phyloP scores from a whole-genome alignment of 208 protist species.

The Leptomonas pyrrhocoris region DNA sequence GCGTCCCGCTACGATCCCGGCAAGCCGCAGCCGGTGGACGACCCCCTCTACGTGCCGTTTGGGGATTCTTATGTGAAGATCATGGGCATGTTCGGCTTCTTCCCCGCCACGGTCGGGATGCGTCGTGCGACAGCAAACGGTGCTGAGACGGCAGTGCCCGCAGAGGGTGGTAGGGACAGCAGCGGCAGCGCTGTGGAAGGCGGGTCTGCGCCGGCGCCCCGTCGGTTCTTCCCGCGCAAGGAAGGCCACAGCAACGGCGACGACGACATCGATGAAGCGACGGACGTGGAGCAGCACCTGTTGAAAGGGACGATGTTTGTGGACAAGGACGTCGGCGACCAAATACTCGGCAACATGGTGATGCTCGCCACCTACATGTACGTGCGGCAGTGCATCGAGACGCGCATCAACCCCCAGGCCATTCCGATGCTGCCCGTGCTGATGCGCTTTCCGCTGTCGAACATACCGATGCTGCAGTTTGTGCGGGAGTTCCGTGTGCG shows the following conservation, averaged over 20 bases:
- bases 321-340: constrained; percentile 82
- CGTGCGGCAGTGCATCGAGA: constrained; percentile 74
- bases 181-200: neutral
- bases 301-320: constrained; percentile 86
- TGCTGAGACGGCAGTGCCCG: neutral
- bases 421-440: constrained; percentile 72
- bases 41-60: constrained; percentile 59
- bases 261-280: constrained; percentile 39
- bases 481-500: constrained; percentile 77
- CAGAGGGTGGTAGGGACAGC: neutral
- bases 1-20: constrained; percentile 56
- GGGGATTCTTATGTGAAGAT: constrained; percentile 66
- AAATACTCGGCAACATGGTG: constrained; percentile 81
- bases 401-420: constrained; percentile 43
- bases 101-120: constrained; percentile 55
- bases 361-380: constrained; percentile 82
- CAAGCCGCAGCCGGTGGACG: constrained; percentile 46
- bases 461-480: constrained; percentile 82
- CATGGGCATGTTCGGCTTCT: constrained; percentile 83
- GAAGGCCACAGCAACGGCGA: constrained; percentile 47
- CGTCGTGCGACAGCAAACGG: constrained; percentile 5
- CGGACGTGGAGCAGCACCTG: constrained; percentile 56
- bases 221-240: constrained; percentile 35
- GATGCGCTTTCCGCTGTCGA: constrained; percentile 67
- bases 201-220: neutral